Conservation (phyloP, 2,329 filamentous ascomycete species). For the Colletotrichum sp. region DNA sequence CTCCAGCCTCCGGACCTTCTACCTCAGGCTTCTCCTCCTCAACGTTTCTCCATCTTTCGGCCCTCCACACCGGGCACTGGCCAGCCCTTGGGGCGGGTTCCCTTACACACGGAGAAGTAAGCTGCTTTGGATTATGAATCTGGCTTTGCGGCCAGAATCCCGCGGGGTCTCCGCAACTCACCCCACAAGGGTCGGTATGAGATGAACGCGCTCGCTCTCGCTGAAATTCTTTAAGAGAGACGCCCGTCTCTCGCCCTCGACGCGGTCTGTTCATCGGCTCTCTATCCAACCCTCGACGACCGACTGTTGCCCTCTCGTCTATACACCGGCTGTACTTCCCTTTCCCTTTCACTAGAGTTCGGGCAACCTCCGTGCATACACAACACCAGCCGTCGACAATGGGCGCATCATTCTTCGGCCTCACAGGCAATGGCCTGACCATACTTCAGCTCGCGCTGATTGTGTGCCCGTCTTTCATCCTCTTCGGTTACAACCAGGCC, state of each 20-base stretch:
- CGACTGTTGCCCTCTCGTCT: neutral
- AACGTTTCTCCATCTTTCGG: constrained; percentile 16
- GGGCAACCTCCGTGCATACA: neutral
- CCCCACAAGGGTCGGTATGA: constrained; percentile 16
- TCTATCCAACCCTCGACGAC: constrained; percentile 1
- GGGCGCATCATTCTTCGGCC: constrained; percentile 30
- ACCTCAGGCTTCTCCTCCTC: neutral
- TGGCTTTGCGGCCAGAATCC: constrained; percentile 17
- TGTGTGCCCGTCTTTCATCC: constrained; percentile 46
- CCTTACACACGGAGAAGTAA: constrained; percentile 11
- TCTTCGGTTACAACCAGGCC: constrained; percentile 48
- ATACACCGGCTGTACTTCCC: neutral
- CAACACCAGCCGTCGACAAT: constrained; percentile 1
- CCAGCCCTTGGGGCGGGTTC: neutral
- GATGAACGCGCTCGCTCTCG: neutral
- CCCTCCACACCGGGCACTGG: neutral
- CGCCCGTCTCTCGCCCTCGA: neutral
- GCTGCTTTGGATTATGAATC: constrained; percentile 14
- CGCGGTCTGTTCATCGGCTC: neutral
- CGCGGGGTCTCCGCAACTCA: constrained; percentile 20
- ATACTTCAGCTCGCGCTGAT: constrained; percentile 45
- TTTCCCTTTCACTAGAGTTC: neutral
- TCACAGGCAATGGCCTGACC: constrained; percentile 38
- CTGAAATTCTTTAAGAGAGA: constrained; percentile 3
- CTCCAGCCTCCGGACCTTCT: neutral